A percentile compares a stretch with the other conserved stretches of the same genome.
Evolutionary conservation across 2,329 filamentous ascomycete genomes (phyloP).

Genomic region (Geosmithia putterillii): DNA sequence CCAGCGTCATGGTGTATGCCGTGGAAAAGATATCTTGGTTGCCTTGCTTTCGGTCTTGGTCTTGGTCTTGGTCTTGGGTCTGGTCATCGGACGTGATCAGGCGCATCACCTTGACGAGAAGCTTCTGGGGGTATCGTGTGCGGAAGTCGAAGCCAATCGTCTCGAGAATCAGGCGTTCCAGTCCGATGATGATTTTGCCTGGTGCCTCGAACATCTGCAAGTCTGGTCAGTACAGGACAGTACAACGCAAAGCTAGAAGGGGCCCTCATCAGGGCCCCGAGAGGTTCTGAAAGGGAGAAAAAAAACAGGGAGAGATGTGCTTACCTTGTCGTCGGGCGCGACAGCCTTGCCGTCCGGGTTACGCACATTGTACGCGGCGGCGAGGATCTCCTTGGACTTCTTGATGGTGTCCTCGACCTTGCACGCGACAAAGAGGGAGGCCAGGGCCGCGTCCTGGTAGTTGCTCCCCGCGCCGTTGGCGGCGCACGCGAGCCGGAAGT

Average conservation of each 20-base stretch:
- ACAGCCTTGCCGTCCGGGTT: conserved; percentile 47
- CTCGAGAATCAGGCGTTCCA: conserved; percentile 89
- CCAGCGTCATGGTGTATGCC: conserved; percentile 73
- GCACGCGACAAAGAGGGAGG: conserved; percentile 82
- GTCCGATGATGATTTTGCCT: conserved; percentile 71
- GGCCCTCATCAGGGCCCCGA: too few relatives aligned
- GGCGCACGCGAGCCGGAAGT: conserved; percentile 61
- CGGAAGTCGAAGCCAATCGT: conserved; percentile 90
- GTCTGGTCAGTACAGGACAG: too few relatives aligned
- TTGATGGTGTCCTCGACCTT: conserved; percentile 98
- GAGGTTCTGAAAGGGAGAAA: background rate
- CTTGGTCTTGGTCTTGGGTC: too few relatives aligned
- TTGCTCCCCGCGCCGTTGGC: conserved; percentile 81
- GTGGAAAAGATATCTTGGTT: conserved; percentile 46
- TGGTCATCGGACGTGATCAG: conserved; percentile 24
- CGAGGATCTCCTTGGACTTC: conserved; percentile 87
- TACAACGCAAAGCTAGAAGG: too few relatives aligned
- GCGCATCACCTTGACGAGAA: conserved; percentile 68
- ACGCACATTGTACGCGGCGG: conserved; percentile 80
- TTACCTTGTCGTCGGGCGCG: conserved; percentile 71
- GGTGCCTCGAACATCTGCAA: conserved; percentile 72
- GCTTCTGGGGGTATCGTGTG: conserved; percentile 74
- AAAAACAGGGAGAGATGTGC: background rate
- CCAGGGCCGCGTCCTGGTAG: conserved; percentile 74
- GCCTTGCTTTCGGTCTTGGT: background rate